These are phyloP conservation scores for Bisporella sp. DNA, from an alignment of 2,329 filamentous ascomycete species.

Conservation along the genomic window DNA sequence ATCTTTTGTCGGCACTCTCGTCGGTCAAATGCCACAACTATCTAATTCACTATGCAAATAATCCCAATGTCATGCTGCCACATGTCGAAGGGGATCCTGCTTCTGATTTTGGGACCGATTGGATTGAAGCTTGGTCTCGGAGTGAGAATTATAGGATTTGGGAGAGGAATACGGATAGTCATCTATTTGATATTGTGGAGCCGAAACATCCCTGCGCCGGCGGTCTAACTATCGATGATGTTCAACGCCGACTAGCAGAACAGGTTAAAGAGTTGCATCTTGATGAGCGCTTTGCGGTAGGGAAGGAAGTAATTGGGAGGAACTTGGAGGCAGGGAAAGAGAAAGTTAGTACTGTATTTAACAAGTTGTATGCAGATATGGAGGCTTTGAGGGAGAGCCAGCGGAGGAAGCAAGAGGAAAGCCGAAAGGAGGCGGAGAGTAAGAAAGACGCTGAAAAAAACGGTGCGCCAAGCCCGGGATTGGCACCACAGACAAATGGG, in stretches of 20 bases:
- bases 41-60: slow-evolving; percentile 42
- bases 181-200: slow-evolving; percentile 91
- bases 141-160: slow-evolving; percentile 93
- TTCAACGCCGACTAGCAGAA: slow-evolving; percentile 81
- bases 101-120: slow-evolving; percentile 75
- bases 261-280: slow-evolving; percentile 92
- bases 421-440: slow-evolving; percentile 27
- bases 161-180: slow-evolving; percentile 70
- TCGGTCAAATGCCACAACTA: slow-evolving; percentile 84
- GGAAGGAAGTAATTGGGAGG: slow-evolving; percentile 78
- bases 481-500: slow-evolving; percentile 28
- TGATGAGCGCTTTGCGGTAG: slow-evolving; percentile 80
- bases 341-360: slow-evolving; percentile 81
- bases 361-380: slow-evolving; percentile 84
- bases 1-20: slow-evolving; percentile 81
- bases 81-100: slow-evolving; percentile 78
- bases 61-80: slow-evolving; percentile 54
- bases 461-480: slow-evolving; percentile 9
- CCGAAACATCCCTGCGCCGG: slow-evolving; percentile 91
- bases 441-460: slow-evolving; percentile 1
- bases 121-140: slow-evolving; percentile 77
- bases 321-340: slow-evolving; percentile 83
- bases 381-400: slow-evolving; percentile 73
- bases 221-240: slow-evolving; percentile 86
- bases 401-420: slow-evolving; percentile 54